phyloP scores from a whole-genome alignment of 2,329 filamentous ascomycete genomes.

The Ceratocystis ficicola region DNA sequence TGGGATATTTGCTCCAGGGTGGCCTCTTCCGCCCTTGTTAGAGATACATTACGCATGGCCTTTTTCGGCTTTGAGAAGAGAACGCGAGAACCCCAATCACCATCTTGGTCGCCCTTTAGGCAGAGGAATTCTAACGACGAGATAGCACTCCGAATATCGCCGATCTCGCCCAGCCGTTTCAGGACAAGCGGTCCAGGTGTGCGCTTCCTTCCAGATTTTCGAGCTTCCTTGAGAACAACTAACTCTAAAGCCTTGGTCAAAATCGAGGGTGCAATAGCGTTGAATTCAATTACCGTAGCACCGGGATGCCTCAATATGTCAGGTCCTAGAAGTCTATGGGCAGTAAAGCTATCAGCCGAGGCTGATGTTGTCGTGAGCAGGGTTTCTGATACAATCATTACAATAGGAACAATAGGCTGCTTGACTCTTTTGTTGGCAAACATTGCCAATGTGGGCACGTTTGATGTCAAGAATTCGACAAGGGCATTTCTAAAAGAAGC shows the following conservation, averaged over 20 bases:
- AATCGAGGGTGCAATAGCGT: conserved; percentile 75
- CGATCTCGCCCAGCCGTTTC: conserved; percentile 68
- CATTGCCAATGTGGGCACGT: conserved; percentile 44
- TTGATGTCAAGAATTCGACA: conserved; percentile 59
- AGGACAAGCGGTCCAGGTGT: conserved; percentile 70
- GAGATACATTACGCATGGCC: conserved; percentile 41
- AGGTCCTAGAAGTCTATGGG: conserved; percentile 75
- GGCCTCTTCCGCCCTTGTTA: conserved; percentile 69
- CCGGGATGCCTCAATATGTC: conserved; percentile 73
- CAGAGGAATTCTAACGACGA: conserved; percentile 88
- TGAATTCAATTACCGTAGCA: conserved; percentile 77
- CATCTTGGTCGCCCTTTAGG: conserved; percentile 53
- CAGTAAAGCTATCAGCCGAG: conserved; percentile 81
- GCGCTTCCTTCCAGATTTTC: conserved; percentile 59
- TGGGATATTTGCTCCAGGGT: conserved; percentile 71
- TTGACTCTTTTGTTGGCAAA: conserved; percentile 34
- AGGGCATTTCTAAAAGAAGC: conserved; percentile 64
- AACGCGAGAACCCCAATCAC: conserved; percentile 64
- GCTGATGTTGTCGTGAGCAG: conserved; percentile 74
- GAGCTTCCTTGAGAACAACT: conserved; percentile 73
- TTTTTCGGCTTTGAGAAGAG: conserved; percentile 58
- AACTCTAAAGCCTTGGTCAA: conserved; percentile 73
- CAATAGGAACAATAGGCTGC: conserved; percentile 54
- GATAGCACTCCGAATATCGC: conserved; percentile 85
- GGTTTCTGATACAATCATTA: conserved; percentile 88